A percentile compares a stretch with the other conserved stretches of the same genome.
These are phyloP conservation scores for Beauveria scarabaeidicola DNA, from an alignment of 2,329 filamentous ascomycete species.

Conservation along the genomic window DNA sequence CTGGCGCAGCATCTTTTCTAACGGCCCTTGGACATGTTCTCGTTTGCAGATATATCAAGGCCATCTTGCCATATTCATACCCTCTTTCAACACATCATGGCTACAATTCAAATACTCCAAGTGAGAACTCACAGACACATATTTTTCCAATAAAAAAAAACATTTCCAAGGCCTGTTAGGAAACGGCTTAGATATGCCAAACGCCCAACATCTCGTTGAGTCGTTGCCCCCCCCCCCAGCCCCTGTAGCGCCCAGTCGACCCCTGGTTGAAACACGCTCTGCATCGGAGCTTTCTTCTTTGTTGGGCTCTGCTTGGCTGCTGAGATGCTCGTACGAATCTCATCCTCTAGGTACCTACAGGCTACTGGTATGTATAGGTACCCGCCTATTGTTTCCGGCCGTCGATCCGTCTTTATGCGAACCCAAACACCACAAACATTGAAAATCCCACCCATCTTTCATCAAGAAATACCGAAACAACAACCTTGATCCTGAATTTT, in stretches of 20 bases:
- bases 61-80: too few relatives aligned
- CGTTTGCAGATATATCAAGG: too few relatives aligned
- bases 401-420: neutral
- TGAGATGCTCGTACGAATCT: neutral
- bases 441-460: neutral
- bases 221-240: neutral
- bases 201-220: too few relatives aligned
- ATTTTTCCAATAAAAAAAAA: too few relatives aligned
- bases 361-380: too few relatives aligned
- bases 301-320: neutral
- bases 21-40: too few relatives aligned
- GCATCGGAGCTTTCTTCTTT: neutral
- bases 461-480: neutral
- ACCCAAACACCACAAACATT: neutral
- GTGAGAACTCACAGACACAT: too few relatives aligned
- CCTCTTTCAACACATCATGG: too few relatives aligned
- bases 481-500: neutral
- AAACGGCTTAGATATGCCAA: too few relatives aligned
- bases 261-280: neutral
- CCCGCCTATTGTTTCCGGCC: neutral
- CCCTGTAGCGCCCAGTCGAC: neutral
- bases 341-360: neutral
- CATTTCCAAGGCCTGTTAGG: too few relatives aligned
- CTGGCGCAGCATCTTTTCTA: too few relatives aligned
- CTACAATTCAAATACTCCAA: too few relatives aligned